Conservation (phyloP, 2,329 filamentous ascomycete genomes). For the Colletotrichum higginsianum region DNA sequence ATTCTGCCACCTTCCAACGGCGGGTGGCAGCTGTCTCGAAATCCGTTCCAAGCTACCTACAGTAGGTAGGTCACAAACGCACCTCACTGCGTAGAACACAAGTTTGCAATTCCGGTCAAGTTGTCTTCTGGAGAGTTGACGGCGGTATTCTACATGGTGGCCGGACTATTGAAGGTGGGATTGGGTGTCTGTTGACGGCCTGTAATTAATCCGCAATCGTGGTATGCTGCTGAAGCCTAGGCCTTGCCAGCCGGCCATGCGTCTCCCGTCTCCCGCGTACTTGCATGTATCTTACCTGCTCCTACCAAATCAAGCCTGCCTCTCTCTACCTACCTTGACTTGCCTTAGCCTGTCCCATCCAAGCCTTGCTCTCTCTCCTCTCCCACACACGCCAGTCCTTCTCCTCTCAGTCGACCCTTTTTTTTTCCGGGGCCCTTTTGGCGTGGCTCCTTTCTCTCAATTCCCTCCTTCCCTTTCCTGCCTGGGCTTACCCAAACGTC, state of each 20-base stretch:
- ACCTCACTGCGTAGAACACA: constrained; percentile 1
- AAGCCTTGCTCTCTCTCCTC: constrained; percentile 25
- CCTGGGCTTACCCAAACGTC: constrained; percentile 40
- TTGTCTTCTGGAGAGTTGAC: not conserved
- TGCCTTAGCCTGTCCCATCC: constrained; percentile 38
- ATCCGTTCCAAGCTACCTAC: constrained; percentile 4
- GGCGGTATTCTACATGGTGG: constrained; percentile 1
- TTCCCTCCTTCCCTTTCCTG: constrained; percentile 36
- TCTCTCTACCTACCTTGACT: constrained; percentile 19
- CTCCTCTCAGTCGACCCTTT: constrained; percentile 39
- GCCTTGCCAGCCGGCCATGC: not conserved
- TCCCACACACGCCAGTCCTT: constrained; percentile 17
- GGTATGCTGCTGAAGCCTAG: not conserved
- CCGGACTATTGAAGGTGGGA: not conserved
- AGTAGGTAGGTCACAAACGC: constrained; percentile 8
- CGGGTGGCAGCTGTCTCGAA: constrained; percentile 28
- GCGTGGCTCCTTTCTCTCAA: constrained; percentile 37
- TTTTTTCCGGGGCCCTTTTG: constrained; percentile 31
- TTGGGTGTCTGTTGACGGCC: not conserved
- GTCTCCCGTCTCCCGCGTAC: constrained; percentile 10
- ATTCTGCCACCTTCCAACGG: constrained; percentile 16
- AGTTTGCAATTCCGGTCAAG: not conserved
- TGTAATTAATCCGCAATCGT: constrained; percentile 7
- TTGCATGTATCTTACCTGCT: constrained; percentile 32
- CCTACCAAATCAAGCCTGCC: constrained; percentile 25